Evolutionary conservation across 2,329 filamentous ascomycete genomes (phyloP).

Genomic region (Botryosphaeria dothidea): DNA sequence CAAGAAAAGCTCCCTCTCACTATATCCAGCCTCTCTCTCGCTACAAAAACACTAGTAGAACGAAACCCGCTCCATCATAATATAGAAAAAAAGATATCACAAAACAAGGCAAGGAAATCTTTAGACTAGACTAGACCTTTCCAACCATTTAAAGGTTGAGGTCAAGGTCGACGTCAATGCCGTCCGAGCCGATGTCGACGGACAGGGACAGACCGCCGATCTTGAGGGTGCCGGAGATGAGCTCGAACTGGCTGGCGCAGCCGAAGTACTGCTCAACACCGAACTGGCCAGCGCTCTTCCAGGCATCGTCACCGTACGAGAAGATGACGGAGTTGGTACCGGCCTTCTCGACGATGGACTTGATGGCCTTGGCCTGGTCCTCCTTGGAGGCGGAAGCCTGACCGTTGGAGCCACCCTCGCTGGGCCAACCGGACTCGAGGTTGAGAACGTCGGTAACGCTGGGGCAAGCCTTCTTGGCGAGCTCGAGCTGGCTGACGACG

Average conservation of each 20-base stretch:
- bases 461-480: slow-evolving; percentile 70
- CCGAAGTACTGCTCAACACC: slow-evolving; percentile 83
- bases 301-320: slow-evolving; percentile 75
- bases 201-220: slow-evolving; percentile 19
- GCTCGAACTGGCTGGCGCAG: slow-evolving; percentile 55
- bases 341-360: slow-evolving; percentile 64
- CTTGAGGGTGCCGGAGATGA: slow-evolving; percentile 18
- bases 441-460: slow-evolving; percentile 59
- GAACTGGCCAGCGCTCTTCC: slow-evolving; percentile 73
- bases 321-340: slow-evolving; percentile 78
- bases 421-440: slow-evolving; percentile 91
- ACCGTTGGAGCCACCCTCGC: slow-evolving; percentile 64
- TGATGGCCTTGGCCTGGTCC: slow-evolving; percentile 73
- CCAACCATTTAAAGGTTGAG: slow-evolving; percentile 12
- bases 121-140: not conserved
- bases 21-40: not conserved
- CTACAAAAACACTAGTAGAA: not conserved
- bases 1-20: not conserved
- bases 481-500: slow-evolving; percentile 69
- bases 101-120: not conserved
- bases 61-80: slow-evolving; percentile 11
- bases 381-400: slow-evolving; percentile 64
- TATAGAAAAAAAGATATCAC: not conserved
- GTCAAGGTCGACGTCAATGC: slow-evolving; percentile 20
- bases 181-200: slow-evolving; percentile 11